Base-by-base conservation (phyloP, 2,329 filamentous ascomycete species). In the Diaporthe citri region DNA sequence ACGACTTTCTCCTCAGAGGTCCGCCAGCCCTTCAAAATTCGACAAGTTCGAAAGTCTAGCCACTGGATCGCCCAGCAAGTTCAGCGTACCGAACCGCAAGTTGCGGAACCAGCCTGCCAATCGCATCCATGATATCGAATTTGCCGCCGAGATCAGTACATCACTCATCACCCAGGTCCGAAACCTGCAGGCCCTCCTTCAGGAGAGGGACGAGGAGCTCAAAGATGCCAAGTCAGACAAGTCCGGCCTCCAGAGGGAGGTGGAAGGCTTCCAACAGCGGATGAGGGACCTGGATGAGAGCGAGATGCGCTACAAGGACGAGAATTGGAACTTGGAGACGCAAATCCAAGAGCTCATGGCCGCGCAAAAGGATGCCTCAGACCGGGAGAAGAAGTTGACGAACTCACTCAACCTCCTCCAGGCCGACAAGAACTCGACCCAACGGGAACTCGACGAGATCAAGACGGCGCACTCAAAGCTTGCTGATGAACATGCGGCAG, bases 291-390 rank as follows among this genome's bases (percentile, higher is more conserved):
- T 98, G 55, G 96, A 98, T 79, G 97, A 99, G 84, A 98, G 94
- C 82, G 97, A 99, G 83, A 94, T 97, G 80, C 93, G 95, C 71
- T 98, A 97, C 86, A 98, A 98, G 85, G 97, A 99, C 81, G 97
- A 98, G 84, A 99, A 98, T 82, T 99, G 97, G 97, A 96, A 94
- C 77, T 89, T 99, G 51, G 97, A 99, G 84, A 97, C 96, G 0
- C 94, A 95, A 79, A 90, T 97, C 31, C 97, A 98, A 80, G 96
- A 98, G 77, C 87, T 96, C 56, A 89, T 94, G 71, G 90, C 93
- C 10, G 88, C 90, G 22, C 90, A 93, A 77, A 95, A 93, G 81
- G 95, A 97, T 62, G 90, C 94, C 1, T 87, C 92, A 20, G 95
- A 97, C 81, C 93, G 93, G 76, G 95, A 98, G 83, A 94, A 95